Percentiles rank a stretch among this genome's conserved stretches.
Evolutionary conservation across 2,329 filamentous ascomycete genomes (phyloP).

Genomic region (Stagonosporopsis vannaccii): DNA sequence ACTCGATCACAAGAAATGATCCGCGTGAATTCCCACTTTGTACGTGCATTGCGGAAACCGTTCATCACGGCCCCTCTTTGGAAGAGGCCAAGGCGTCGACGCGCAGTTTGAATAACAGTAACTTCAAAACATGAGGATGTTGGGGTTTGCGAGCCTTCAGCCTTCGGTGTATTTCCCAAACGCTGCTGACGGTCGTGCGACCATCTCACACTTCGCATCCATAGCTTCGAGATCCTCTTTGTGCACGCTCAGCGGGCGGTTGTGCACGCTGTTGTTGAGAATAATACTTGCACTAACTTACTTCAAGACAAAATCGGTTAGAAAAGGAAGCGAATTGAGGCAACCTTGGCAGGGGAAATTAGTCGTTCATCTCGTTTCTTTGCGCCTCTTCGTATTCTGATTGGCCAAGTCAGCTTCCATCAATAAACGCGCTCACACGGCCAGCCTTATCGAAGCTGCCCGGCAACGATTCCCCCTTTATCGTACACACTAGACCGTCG

Average conservation of each 20-base stretch:
- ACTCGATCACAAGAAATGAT: neutral
- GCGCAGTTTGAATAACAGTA: neutral
- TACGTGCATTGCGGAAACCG: neutral
- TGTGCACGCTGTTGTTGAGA: slow-evolving; percentile 21
- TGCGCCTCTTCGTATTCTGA: slow-evolving; percentile 28
- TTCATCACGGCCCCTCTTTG: neutral
- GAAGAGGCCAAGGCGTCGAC: neutral
- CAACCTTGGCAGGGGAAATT: slow-evolving; percentile 41
- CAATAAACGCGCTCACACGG: slow-evolving; percentile 42
- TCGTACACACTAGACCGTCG: slow-evolving; percentile 32
- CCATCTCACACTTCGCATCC: neutral
- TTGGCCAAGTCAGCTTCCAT: slow-evolving; percentile 31
- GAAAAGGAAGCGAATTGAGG: slow-evolving; percentile 32
- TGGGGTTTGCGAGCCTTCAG: neutral
- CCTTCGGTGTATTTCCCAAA: neutral
- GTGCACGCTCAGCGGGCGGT: slow-evolving; percentile 17
- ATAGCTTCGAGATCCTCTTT: neutral
- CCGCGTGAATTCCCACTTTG: neutral
- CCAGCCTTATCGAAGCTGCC: slow-evolving; percentile 33
- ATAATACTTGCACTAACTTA: slow-evolving; percentile 28
- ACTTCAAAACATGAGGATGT: neutral
- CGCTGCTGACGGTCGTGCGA: neutral
- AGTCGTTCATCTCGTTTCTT: slow-evolving; percentile 44
- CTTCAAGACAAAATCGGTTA: slow-evolving; percentile 26
- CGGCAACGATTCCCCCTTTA: slow-evolving; percentile 40